Evolutionary conservation across 164 flowering plant species (phyloP), one percentile per base, ranked within the genome.

Genomic region (Berberis vulgaris): DNA sequence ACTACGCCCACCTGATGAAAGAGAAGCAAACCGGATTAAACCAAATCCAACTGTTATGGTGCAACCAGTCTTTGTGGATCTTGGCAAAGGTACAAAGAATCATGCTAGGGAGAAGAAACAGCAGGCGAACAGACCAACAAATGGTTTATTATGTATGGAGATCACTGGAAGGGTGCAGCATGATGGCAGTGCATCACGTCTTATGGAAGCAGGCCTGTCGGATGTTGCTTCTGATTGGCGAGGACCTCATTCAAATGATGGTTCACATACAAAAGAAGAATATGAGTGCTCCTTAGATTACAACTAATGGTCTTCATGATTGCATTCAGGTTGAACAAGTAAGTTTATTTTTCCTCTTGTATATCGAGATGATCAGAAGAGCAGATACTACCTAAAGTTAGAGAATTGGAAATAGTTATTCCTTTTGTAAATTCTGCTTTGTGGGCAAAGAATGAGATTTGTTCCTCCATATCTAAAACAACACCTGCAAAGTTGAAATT

Each of bases 81-180:
- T 81, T 56, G 87, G 88, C 47, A 81, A 76, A 10, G 67, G 58
- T 3, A 77, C 26, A 26, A 26, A 62, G 76, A 84, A 74, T 64
- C 69, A 81, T 13, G 57, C 42, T 26, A 82, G 71, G 74, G 73
- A 62, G 43, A 87, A 76, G 43, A 87, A 76, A 72, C 65, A 68
- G 43, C 60, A 58, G 2, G 76, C 59, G 67, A 80, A 54, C 66
- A 69, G 73, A 68, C 76, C 54, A 6, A 44, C 59, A 13, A 83
- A 49, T 43, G 89, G 94, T 43, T 26, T 95, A 26, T 26, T 26
- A 49, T 84, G 94, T 80, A 77, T 95, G 81, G 96, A 91, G 73
- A 79, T 91, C 41, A 91, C 89, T 67, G 99, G 99, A 67, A 85
- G 99, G 74, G 96, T 91, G 70, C 97, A 88, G 72, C 97, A 85